Evolutionary conservation across 2,329 filamentous ascomycete species (phyloP).

Genomic region (Fusarium incarnatum): DNA sequence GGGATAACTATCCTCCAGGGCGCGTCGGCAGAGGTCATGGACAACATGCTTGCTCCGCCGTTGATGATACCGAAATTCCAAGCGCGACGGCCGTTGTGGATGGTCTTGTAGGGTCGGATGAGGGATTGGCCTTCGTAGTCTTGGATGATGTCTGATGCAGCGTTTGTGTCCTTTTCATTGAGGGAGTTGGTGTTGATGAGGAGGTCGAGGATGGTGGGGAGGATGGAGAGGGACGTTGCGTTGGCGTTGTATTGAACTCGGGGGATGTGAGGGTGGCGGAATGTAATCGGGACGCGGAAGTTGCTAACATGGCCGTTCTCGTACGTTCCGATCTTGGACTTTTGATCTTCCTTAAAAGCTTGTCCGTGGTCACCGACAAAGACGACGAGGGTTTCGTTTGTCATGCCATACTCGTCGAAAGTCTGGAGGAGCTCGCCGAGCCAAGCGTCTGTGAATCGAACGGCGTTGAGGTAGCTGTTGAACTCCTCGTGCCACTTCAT

Average conservation of each 20-base stretch:
- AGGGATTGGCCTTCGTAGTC: conserved; percentile 54
- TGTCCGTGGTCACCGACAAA: conserved; percentile 53
- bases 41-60: conserved; percentile 50
- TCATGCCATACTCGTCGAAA: conserved; percentile 49
- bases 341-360: conserved; percentile 50
- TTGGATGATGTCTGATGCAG: conserved; percentile 46
- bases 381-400: conserved; percentile 51
- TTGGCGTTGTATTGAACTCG: conserved; percentile 49
- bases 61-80: conserved; percentile 54
- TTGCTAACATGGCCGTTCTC: conserved; percentile 51
- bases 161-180: conserved; percentile 40
- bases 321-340: conserved; percentile 49
- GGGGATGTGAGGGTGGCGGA: conserved; percentile 51
- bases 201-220: conserved; percentile 53
- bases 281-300: conserved; percentile 50
- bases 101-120: conserved; percentile 45
- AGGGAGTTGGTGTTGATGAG: conserved; percentile 51
- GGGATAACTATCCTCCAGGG: conserved; percentile 50
- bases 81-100: conserved; percentile 43
- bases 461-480: conserved; percentile 51
- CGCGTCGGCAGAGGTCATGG: conserved; percentile 49
- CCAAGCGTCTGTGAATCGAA: conserved; percentile 51
- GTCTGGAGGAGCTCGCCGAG: conserved; percentile 48
- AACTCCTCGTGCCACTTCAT: conserved; percentile 48
- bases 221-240: conserved; percentile 49